Evolutionary conservation across 108 stramenopile genomes (phyloP).

Genomic region (Cyclostephanos invisitatus): DNA sequence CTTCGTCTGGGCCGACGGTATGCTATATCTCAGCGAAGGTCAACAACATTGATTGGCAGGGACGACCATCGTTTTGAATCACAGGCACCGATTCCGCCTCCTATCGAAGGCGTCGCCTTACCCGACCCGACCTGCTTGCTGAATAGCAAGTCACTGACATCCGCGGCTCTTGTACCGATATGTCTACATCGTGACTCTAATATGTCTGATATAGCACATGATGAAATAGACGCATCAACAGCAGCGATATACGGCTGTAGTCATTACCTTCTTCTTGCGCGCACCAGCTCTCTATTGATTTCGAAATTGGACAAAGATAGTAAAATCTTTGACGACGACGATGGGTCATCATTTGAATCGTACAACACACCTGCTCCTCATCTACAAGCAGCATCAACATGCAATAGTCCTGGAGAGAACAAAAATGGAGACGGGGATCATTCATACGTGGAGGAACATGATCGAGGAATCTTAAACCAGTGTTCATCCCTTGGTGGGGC

Average conservation of each 20-base stretch:
- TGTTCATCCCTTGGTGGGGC: slow-evolving; percentile 17
- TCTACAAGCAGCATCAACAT: slow-evolving; percentile 6
- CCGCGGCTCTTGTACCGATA: neutral
- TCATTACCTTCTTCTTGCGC: slow-evolving; percentile 18
- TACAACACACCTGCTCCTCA: slow-evolving; percentile 8
- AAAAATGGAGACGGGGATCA: neutral
- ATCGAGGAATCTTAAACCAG: too few species aligned
- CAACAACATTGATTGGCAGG: neutral
- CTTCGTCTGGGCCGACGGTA: slow-evolving; percentile 14
- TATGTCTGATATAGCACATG: neutral
- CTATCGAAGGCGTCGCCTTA: neutral
- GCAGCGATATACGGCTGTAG: slow-evolving; percentile 4
- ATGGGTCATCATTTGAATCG: slow-evolving; percentile 3
- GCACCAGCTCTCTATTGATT: neutral
- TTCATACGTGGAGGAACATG: too few species aligned
- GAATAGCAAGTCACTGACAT: neutral
- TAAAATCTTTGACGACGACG: slow-evolving; percentile 4
- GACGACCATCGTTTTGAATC: neutral
- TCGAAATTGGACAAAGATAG: neutral
- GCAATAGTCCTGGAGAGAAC: slow-evolving; percentile 8
- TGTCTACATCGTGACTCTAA: neutral
- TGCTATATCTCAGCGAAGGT: neutral
- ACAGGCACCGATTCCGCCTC: neutral
- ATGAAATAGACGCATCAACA: neutral
- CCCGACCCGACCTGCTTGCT: neutral